Conservation (phyloP, 2,329 filamentous ascomycete species). For the Cordyceps farinosa region DNA sequence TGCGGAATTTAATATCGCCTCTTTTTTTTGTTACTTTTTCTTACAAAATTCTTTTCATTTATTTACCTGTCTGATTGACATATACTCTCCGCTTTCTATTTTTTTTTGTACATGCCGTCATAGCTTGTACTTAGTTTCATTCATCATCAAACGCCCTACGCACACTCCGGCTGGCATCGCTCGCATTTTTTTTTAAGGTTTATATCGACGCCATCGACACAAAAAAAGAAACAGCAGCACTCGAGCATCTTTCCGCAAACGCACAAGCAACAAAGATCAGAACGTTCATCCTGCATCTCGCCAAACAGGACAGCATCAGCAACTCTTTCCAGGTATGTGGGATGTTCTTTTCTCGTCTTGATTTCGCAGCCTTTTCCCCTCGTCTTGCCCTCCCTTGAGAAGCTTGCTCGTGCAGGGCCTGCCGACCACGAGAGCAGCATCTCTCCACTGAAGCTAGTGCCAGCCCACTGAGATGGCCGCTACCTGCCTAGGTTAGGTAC, state of each 20-base stretch:
- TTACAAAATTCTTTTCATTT: neutral
- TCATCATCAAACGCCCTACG: neutral
- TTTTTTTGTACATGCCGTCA: constrained; percentile 25
- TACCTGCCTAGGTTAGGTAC: neutral
- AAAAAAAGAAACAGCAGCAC: neutral
- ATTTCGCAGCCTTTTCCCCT: neutral
- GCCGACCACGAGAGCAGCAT: neutral
- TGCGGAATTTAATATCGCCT: constrained; percentile 13
- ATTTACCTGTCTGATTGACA: constrained; percentile 3
- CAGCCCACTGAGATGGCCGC: neutral
- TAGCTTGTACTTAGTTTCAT: constrained; percentile 17
- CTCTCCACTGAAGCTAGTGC: neutral
- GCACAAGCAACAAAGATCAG: neutral
- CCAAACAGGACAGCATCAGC: neutral
- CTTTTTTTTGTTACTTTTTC: neutral
- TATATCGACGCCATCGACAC: neutral
- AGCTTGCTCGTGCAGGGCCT: neutral
- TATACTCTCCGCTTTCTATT: constrained; percentile 11
- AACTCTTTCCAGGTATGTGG: neutral
- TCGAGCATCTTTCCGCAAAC: neutral
- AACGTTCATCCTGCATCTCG: neutral
- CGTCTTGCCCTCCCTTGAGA: neutral
- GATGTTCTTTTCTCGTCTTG: neutral
- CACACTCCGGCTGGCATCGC: neutral
- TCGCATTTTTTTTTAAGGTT: neutral